Evolutionary conservation across 495 filamentous ascomycete genomes (phyloP), one percentile per base, ranked within the genome.

Genomic region (Aspergillus olivimuriae): DNA sequence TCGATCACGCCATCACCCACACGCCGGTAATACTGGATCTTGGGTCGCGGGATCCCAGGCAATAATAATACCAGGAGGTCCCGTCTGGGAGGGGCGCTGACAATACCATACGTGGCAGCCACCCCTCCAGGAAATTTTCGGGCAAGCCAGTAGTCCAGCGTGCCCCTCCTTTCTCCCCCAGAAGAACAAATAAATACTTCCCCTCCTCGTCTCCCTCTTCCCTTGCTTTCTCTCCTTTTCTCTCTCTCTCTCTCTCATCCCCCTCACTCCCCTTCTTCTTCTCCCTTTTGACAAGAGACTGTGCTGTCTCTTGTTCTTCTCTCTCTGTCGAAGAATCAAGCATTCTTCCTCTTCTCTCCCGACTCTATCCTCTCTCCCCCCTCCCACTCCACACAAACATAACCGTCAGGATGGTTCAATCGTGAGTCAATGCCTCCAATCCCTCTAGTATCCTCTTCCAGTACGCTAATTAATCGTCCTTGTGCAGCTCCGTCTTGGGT

Each of bases 321-420:
- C 43, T 43, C 44, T 53, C 20, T 47, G 26, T 43, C 35, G 32
- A 19, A 33, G 20, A 23, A 4, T 51, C 16, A 46, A 55, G 35
- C 22, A 48, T 53, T 53, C 41, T 51, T 32, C 44, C 44, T 39
- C 47, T 48, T 46, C 45, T 53, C 36, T 43, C 43, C 24, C 18
- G 18, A n/a, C 17, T 43, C 16, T 42, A 34, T 19, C 39, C 24
- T 51, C 43, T 48, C 41, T 52, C 37, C 48, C 50, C 32, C 43
- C 46, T 45, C n/a, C 36, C 39, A 23, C 2, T 48, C 35, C 43
- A 41, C 38, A 46, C 47, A 40, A 57, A 62, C 46, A 69, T 33
- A 63, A 49, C 63, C 55, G 52, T 68, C 75, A 86, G 73, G 59
- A 89, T 89, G 84, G 84, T 88, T 75, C 81, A 86, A 75, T 89